Evolutionary conservation across 2,329 filamentous ascomycete genomes (phyloP).

Genomic region (Aspergillus hiratsukae): DNA sequence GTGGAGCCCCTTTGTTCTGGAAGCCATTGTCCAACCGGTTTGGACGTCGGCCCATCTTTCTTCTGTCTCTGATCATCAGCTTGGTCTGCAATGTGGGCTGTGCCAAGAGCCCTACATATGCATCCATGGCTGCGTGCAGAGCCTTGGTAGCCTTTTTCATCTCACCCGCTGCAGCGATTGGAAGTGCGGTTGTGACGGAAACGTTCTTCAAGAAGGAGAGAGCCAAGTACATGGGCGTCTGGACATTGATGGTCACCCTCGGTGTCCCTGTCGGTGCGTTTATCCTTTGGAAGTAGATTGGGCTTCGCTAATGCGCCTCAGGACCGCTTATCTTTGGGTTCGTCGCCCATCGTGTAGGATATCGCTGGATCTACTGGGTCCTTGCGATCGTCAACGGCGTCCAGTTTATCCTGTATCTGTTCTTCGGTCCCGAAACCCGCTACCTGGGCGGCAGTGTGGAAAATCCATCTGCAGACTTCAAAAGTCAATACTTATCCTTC

Average conservation of each 20-base stretch:
- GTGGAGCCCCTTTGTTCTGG: constrained; percentile 53
- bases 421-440: constrained; percentile 53
- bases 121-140: constrained; percentile 47
- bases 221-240: constrained; percentile 53
- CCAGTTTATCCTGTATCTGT: constrained; percentile 54
- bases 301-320: background rate
- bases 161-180: constrained; percentile 51
- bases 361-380: constrained; percentile 57
- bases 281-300: background rate
- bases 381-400: constrained; percentile 55
- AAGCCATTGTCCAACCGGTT: constrained; percentile 51
- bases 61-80: constrained; percentile 49
- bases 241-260: constrained; percentile 51
- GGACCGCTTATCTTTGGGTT: constrained; percentile 35
- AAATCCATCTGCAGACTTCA: constrained; percentile 35
- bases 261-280: constrained; percentile 39
- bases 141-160: constrained; percentile 55
- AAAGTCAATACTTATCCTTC: constrained; percentile 40
- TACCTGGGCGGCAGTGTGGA: constrained; percentile 38
- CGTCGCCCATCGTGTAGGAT: constrained; percentile 51
- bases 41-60: constrained; percentile 52
- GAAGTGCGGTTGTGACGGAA: constrained; percentile 55
- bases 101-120: constrained; percentile 48
- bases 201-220: constrained; percentile 55
- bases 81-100: constrained; percentile 54